These are phyloP conservation scores for Gossypium anomalum DNA, from an alignment of 345 rosid species.

Conservation along the genomic window DNA sequence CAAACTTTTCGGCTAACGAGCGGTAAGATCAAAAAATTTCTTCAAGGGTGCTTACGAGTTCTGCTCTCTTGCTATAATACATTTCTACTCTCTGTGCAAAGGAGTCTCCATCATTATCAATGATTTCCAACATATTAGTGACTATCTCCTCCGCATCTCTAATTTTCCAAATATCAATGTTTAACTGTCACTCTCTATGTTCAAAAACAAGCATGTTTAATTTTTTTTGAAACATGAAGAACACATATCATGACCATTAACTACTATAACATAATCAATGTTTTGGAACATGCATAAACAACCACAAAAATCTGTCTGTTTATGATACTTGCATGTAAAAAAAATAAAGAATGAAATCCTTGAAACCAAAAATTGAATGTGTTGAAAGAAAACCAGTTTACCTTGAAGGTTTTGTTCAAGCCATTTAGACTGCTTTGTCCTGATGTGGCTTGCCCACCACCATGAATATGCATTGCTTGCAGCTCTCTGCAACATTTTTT, in stretches of 20 bases:
- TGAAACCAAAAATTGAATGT: not conserved
- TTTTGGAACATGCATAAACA: not conserved
- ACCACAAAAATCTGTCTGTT: no score
- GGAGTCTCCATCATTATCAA: conserved; percentile 67
- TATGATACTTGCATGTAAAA: no score
- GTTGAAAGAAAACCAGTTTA: conserved; percentile 8
- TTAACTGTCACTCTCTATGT: not conserved
- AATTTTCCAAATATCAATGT: not conserved
- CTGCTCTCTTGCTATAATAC: conserved; percentile 71
- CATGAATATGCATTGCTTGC: conserved; percentile 84
- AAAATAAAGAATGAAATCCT: not conserved
- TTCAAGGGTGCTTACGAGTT: conserved; percentile 57
- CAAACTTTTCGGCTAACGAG: conserved; percentile 67
- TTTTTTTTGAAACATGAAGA: not conserved
- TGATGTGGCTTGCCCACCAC: conserved; percentile 94
- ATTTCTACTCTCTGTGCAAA: conserved; percentile 72
- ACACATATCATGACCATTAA: not conserved
- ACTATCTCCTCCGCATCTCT: conserved; percentile 83
- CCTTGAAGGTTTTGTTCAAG: conserved; percentile 75
- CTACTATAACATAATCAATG: not conserved
- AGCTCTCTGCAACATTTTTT: conserved; percentile 61
- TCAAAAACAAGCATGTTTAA: not conserved
- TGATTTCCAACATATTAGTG: conserved; percentile 42
- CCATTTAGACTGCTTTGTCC: conserved; percentile 88
- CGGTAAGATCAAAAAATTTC: conserved; percentile 60